Base-by-base conservation (phyloP, 225 moss, liverwort and hornwort species). In the Marchantia polymorpha region DNA sequence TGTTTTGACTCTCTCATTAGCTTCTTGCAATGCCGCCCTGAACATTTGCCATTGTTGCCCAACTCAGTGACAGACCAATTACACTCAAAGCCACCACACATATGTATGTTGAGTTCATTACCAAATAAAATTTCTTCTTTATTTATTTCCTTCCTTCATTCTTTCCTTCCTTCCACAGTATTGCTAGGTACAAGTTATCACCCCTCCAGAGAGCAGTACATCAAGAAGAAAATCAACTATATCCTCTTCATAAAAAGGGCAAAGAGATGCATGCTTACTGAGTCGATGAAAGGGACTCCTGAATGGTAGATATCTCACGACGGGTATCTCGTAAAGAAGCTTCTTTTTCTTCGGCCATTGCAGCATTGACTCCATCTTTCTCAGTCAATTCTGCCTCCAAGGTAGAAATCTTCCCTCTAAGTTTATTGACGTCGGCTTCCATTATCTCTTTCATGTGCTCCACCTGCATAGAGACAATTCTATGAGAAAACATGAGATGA, bases 381-480 rank as follows among this genome's bases (percentile, higher is more conserved):
- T 90, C 87, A 69, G 82, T 75, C 8, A 91, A 47, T 52, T 93
- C 91, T 75, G 75, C 79, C 74, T 99, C 97, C 80, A 95, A 76
- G 63, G 82, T 85, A 20, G 76, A 80, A 56, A 93, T 65, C 67
- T 86, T 89, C 74, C 90, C 89, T 68, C 88, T 88, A 67, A 87
- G 67, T 39, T 83, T 93, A 79, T 77, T 76, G 30, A 89, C 85
- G 84, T 99, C 93, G 71, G 91, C 83, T 81, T 89, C 93, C 85
- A 93, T 83, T 63, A 90, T 88, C 85, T 86, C 91, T 86, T 90
- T 91, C 85, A 89, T 88, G 51, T 87, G 94, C 78, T 99, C 94
- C 82, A 94, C 90, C 94, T 94, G 90, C 69, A 74, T 16, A 51
- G 4, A 15, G 75, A 31, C 20, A 52, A 68, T n/a, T 46, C 19